phyloP scores from a whole-genome alignment of 2,329 filamentous ascomycete species.

The Trichoderma hamatum region DNA sequence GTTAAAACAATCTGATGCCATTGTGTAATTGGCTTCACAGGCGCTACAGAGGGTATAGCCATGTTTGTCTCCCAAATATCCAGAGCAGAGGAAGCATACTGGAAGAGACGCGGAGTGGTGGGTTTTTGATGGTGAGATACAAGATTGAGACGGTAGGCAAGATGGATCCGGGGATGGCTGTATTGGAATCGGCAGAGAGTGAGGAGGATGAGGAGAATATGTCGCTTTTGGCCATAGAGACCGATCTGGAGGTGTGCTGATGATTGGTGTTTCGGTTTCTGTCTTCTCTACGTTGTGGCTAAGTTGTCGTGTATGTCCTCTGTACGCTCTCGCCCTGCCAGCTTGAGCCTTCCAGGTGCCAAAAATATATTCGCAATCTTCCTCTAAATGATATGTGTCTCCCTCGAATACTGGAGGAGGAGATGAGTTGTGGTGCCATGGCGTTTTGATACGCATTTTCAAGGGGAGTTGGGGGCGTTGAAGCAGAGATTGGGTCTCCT shows the following conservation, averaged over 20 bases:
- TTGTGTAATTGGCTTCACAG: background rate
- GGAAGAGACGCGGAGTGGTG: background rate
- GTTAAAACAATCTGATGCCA: background rate
- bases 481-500: background rate
- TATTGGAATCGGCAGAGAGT: background rate
- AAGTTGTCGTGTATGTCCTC: too few species aligned
- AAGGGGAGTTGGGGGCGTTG: background rate
- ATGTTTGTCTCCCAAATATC: background rate
- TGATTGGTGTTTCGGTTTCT: background rate
- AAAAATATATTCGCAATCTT: background rate
- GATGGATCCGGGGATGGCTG: background rate
- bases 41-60: background rate
- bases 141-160: background rate
- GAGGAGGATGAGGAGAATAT: background rate
- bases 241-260: background rate
- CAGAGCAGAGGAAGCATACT: background rate
- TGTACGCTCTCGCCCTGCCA: background rate
- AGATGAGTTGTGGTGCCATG: background rate
- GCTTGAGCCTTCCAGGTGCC: background rate
- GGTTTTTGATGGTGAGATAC: background rate
- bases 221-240: background rate
- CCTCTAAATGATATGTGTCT: background rate
- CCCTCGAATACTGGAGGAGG: background rate
- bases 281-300: too few species aligned
- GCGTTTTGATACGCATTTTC: background rate